Evolutionary conservation across 441 rosid genomes (phyloP).

Genomic region (Gossypium davidsonii): DNA sequence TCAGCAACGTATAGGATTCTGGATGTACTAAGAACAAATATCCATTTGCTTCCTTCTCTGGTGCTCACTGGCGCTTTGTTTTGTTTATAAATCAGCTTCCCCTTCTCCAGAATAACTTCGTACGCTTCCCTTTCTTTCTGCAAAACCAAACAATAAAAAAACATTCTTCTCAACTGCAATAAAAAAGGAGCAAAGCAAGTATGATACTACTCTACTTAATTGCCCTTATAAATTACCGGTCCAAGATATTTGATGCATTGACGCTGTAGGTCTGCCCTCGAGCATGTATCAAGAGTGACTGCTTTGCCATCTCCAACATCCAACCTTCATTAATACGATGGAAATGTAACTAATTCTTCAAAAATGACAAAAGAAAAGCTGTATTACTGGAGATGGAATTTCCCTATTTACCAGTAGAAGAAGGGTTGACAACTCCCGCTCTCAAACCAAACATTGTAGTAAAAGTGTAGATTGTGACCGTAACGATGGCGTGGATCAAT

Average conservation of each 20-base stretch:
- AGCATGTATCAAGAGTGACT: slow-evolving; percentile 43
- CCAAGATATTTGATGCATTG: slow-evolving; percentile 68
- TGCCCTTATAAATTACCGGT: slow-evolving; percentile 40
- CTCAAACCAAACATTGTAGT: slow-evolving; percentile 54
- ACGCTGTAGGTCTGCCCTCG: slow-evolving; percentile 39
- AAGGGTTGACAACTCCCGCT: slow-evolving; percentile 56
- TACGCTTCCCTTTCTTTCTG: slow-evolving; percentile 54
- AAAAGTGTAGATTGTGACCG: slow-evolving; percentile 60
- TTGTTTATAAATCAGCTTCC: slow-evolving; percentile 37
- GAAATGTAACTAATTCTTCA: not conserved
- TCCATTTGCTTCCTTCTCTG: slow-evolving; percentile 53
- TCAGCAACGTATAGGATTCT: slow-evolving; percentile 45
- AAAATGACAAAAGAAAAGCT: not conserved
- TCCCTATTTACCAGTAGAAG: slow-evolving; percentile 49
- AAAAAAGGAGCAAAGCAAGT: not conserved
- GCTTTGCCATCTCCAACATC: slow-evolving; percentile 69
- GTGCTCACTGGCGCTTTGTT: slow-evolving; percentile 35
- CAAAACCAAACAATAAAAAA: not conserved
- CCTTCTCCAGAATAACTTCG: slow-evolving; percentile 42
- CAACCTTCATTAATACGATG: slow-evolving; percentile 28
- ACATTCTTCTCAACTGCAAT: not conserved
- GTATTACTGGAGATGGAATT: not conserved
- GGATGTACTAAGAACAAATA: slow-evolving; percentile 58
- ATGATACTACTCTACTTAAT: not conserved
- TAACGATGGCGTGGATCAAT: slow-evolving; percentile 71